Conservation (phyloP, 164 flowering plant species). For the Vitis vinifera region ASM3070453v1 NC_081810.1:21243501-21244000, state of each 20-base stretch:
- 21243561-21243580: too few relatives aligned
- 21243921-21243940: slow-evolving; percentile 98
- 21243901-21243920: slow-evolving; percentile 96
- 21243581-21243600: slow-evolving; percentile 57
- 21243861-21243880: not conserved
- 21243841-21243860: not conserved
- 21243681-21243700: not conserved
- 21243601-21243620: slow-evolving; percentile 95
- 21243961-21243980: slow-evolving; percentile 10
- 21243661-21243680: slow-evolving; percentile 53
- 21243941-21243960: slow-evolving; percentile 91
- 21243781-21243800: too few relatives aligned
- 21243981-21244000: not conserved
- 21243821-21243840: not conserved
- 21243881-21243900: slow-evolving; percentile 56
- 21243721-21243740: not conserved
- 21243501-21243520: slow-evolving; percentile 32
- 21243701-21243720: not conserved
- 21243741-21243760: not conserved
- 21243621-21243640: slow-evolving; percentile 86
- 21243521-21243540: too few relatives aligned
- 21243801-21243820: not conserved
- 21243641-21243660: slow-evolving; percentile 97
- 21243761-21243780: too few relatives aligned
- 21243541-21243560: too few relatives aligned